Conservation (phyloP, 495 filamentous ascomycete genomes). For the Hypoxylon trugodes region DNA sequence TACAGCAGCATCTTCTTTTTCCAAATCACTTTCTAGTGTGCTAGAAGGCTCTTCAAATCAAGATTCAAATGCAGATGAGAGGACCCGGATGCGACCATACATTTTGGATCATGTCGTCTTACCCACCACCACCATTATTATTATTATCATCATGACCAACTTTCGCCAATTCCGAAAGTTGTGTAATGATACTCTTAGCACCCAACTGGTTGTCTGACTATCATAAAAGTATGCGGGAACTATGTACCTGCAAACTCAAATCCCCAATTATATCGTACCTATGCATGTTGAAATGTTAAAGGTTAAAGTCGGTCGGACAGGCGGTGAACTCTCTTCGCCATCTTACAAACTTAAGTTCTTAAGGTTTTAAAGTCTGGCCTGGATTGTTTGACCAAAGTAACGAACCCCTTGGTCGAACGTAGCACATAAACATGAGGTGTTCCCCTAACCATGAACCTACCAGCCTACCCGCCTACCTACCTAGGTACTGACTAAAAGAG, state of each 20-base stretch:
- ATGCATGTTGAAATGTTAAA: no score
- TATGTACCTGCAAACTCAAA: no score
- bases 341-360: neutral
- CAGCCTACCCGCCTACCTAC: neutral
- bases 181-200: conserved; percentile 29
- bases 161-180: conserved; percentile 34
- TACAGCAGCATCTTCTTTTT: conserved; percentile 14
- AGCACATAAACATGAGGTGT: no score
- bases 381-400: conserved; percentile 14
- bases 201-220: conserved; percentile 13
- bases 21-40: conserved; percentile 1
- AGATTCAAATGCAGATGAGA: conserved; percentile 18
- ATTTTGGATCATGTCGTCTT: conserved; percentile 21
- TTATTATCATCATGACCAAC: neutral
- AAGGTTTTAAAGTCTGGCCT: conserved; percentile 3
- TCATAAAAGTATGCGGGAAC: conserved; percentile 4
- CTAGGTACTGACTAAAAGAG: neutral
- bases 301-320: no score
- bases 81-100: conserved; percentile 33
- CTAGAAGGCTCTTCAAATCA: conserved; percentile 12
- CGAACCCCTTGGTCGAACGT: neutral
- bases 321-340: conserved; percentile 28
- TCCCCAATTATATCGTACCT: no score
- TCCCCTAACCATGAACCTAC: neutral
- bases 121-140: conserved; percentile 27